Conservation (phyloP, 2,329 filamentous ascomycete species). For the Xylariaceae sp. region DNA sequence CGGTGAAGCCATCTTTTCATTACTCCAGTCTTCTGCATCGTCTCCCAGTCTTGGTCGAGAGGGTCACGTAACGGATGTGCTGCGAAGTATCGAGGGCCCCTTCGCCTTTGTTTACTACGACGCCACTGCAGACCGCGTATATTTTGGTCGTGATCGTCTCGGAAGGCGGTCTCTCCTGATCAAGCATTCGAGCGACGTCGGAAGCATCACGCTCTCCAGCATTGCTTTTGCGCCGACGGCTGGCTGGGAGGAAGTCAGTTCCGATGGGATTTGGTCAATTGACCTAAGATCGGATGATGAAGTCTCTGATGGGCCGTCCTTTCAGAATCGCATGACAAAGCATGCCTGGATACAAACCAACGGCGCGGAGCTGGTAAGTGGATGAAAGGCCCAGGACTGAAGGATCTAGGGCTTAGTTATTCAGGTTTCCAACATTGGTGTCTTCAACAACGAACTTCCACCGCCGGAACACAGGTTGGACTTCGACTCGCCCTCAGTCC, state of each 20-base stretch:
- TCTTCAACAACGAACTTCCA: conserved; percentile 46
- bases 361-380: conserved; percentile 43
- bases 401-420: conserved; percentile 33
- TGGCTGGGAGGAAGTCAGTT: conserved; percentile 74
- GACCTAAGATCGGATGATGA: conserved; percentile 39
- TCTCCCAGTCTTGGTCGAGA: conserved; percentile 25
- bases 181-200: conserved; percentile 37
- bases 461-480: conserved; percentile 26
- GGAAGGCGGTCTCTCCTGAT: conserved; percentile 77
- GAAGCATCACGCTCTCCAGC: conserved; percentile 61
- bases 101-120: conserved; percentile 89
- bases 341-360: conserved; percentile 33
- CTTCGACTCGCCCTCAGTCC: conserved; percentile 46
- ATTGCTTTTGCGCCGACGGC: conserved; percentile 49
- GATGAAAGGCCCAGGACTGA: neutral
- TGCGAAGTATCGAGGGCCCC: conserved; percentile 67
- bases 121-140: conserved; percentile 54
- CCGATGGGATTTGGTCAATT: conserved; percentile 72
- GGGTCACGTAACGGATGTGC: conserved; percentile 42
- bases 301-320: conserved; percentile 8
- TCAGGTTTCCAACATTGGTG: conserved; percentile 50
- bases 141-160: conserved; percentile 80
- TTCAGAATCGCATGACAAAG: conserved; percentile 17
- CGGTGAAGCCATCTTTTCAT: conserved; percentile 59
- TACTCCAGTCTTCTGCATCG: conserved; percentile 32